These are phyloP conservation scores for Capsicum baccatum DNA, from an alignment of 257 asterid genomes.

Conservation along the genomic window DNA sequence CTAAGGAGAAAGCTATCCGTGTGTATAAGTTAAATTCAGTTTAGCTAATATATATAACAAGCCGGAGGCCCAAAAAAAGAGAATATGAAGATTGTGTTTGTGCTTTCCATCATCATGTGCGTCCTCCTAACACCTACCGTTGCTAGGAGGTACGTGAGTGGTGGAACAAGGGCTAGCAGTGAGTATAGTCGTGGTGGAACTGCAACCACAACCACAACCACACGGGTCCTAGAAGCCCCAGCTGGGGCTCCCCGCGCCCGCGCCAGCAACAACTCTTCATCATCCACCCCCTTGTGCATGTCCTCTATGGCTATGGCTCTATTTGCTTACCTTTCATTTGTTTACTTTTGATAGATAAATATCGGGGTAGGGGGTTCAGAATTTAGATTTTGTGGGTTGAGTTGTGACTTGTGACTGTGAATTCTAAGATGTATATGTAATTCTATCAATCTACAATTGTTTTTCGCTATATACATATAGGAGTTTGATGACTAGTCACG, in stretches of 20 bases:
- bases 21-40: not conserved
- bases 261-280: not conserved
- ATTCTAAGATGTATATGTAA: not conserved
- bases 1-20: not conserved
- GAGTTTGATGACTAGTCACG: not conserved
- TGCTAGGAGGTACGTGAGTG: not conserved
- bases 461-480: not conserved
- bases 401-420: not conserved
- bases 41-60: too few relatives aligned
- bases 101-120: not conserved
- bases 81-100: not conserved
- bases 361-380: not conserved
- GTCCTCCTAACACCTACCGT: not conserved
- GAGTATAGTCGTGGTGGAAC: not conserved
- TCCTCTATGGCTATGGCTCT: not conserved
- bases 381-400: not conserved
- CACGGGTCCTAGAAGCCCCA: not conserved
- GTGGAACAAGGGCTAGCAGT: not conserved
- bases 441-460: not conserved
- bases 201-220: not conserved
- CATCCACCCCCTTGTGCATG: not conserved
- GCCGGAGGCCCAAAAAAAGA: too few relatives aligned
- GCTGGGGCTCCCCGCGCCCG: not conserved
- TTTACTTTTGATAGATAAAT: not conserved
- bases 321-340: constrained; percentile 5